Percentiles rank a stretch among this genome's conserved stretches.
phyloP scores from a whole-genome alignment of 148 eudicot species.

The Amaranthus hypochondriacus region DNA sequence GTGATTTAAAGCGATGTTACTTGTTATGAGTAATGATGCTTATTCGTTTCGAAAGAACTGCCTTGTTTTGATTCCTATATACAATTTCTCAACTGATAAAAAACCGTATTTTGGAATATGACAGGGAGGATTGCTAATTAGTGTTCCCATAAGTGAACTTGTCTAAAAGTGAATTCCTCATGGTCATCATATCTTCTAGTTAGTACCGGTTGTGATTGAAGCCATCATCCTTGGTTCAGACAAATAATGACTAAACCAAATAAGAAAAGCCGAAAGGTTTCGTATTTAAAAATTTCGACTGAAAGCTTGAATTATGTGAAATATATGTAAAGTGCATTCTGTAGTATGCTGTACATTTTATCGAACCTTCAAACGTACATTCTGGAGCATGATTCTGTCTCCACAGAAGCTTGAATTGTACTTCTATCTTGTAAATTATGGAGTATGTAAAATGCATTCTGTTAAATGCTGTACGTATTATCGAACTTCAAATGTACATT shows the following conservation, averaged over 20 bases:
- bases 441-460: background rate
- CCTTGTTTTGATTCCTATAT: background rate
- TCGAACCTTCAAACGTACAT: background rate
- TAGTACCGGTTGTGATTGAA: slow-evolving; percentile 8
- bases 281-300: background rate
- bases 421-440: background rate
- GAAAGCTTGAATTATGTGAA: background rate
- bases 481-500: background rate
- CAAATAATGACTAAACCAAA: background rate
- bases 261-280: background rate
- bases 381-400: background rate
- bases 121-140: slow-evolving; percentile 7
- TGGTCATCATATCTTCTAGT: background rate
- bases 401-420: too few species aligned
- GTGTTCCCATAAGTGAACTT: background rate
- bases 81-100: background rate
- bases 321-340: background rate
- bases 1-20: background rate
- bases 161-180: background rate
- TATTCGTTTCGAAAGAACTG: background rate
- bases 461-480: background rate
- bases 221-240: background rate
- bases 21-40: background rate
- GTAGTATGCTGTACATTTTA: background rate
- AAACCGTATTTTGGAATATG: background rate